Conservation (phyloP, 179 eudicot genomes). For the Pouteria campechiana region DNA sequence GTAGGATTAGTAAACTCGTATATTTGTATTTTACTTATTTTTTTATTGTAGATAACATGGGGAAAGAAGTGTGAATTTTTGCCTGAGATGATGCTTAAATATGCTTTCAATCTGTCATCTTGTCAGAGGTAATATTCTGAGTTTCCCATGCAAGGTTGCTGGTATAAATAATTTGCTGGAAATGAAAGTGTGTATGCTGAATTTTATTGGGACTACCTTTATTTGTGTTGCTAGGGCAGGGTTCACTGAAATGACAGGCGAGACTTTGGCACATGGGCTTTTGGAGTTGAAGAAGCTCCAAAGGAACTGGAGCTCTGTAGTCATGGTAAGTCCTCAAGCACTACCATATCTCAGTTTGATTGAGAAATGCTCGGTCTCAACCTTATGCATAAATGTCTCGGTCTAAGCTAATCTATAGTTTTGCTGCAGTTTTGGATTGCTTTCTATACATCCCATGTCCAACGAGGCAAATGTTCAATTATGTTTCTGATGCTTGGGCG, state of each 20-base stretch:
- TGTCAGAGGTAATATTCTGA: slow-evolving; percentile 27
- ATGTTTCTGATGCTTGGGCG: too few relatives aligned
- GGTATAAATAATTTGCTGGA: too few relatives aligned
- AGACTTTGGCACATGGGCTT: slow-evolving; percentile 27
- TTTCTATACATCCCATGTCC: too few relatives aligned
- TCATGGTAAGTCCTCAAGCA: slow-evolving; percentile 39
- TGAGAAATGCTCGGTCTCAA: too few relatives aligned
- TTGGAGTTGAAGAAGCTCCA: slow-evolving; percentile 35
- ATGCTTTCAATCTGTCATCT: slow-evolving; percentile 45
- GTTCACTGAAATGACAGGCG: slow-evolving; percentile 30
- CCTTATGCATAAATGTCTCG: too few relatives aligned
- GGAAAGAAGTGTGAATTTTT: slow-evolving; percentile 13
- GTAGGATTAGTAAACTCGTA: too few relatives aligned
- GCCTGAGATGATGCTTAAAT: slow-evolving; percentile 28
- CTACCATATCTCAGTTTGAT: background rate
- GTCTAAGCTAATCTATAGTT: too few relatives aligned
- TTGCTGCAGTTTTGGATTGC: too few relatives aligned
- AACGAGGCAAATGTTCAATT: too few relatives aligned
- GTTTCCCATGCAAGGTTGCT: too few relatives aligned
- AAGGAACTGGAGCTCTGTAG: slow-evolving; percentile 43
- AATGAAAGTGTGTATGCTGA: too few relatives aligned
- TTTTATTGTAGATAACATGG: slow-evolving; percentile 19
- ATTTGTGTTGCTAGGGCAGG: slow-evolving; percentile 12
- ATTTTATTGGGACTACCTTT: background rate
- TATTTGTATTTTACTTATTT: too few relatives aligned